Evolutionary conservation across 2,329 filamentous ascomycete species (phyloP).

Genomic region (Colletotrichum salicis): DNA sequence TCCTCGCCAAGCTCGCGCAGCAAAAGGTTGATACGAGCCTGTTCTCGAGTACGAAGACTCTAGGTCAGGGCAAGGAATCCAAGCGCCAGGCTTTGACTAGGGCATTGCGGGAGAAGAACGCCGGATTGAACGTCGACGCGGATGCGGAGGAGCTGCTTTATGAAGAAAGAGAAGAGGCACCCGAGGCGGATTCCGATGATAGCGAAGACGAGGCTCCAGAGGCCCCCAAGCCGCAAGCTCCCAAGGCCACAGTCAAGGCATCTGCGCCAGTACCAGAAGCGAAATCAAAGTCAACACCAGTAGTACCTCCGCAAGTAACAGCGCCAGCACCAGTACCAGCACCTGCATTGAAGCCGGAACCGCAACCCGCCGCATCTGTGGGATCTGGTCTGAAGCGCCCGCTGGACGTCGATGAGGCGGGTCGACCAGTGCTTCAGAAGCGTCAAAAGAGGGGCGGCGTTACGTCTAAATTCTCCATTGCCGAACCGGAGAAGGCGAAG

Average conservation of each 20-base stretch:
- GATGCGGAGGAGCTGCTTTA: constrained; percentile 67
- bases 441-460: constrained; percentile 77
- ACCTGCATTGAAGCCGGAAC: background rate
- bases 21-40: constrained; percentile 84
- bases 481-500: constrained; percentile 49
- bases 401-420: constrained; percentile 81
- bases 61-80: constrained; percentile 78
- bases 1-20: constrained; percentile 84
- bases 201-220: constrained; percentile 40
- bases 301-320: constrained; percentile 26
- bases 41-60: constrained; percentile 79
- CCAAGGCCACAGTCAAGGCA: background rate
- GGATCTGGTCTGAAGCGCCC: constrained; percentile 90
- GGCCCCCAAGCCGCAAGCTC: constrained; percentile 7
- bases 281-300: constrained; percentile 8
- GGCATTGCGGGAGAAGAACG: constrained; percentile 71
- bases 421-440: constrained; percentile 84
- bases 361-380: constrained; percentile 42
- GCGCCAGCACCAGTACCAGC: background rate
- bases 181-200: constrained; percentile 45
- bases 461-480: constrained; percentile 62
- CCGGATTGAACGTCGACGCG: constrained; percentile 67
- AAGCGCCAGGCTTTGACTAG: constrained; percentile 76
- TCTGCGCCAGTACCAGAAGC: constrained; percentile 1
- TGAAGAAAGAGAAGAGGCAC: constrained; percentile 46